These are phyloP conservation scores for Colletotrichum higginsianum DNA, from an alignment of 2,329 filamentous ascomycete species.

Conservation along the genomic window DNA sequence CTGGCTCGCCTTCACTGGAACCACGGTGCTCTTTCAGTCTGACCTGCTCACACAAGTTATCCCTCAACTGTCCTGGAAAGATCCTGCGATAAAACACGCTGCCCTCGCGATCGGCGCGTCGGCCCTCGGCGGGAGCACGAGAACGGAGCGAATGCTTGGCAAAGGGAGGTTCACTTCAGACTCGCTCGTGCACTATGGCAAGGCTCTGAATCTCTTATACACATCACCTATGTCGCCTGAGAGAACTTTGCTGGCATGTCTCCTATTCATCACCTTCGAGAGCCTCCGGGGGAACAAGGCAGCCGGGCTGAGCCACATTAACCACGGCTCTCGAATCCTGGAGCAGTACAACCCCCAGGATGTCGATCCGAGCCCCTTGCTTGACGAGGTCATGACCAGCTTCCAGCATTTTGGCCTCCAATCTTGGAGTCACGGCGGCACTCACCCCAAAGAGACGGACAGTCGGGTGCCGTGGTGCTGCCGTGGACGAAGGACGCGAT, in stretches of 20 bases:
- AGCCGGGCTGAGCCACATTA: constrained; percentile 57
- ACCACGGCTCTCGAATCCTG: constrained; percentile 48
- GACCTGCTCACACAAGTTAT: constrained; percentile 37
- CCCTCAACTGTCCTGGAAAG: constrained; percentile 33
- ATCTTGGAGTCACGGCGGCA: constrained; percentile 20
- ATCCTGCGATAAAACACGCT: constrained; percentile 51
- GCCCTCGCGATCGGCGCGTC: constrained; percentile 58
- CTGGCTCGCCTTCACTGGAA: constrained; percentile 20
- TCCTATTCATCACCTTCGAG: constrained; percentile 60
- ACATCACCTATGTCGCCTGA: constrained; percentile 51
- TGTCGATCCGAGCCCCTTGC: not conserved
- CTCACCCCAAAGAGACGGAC: constrained; percentile 17
- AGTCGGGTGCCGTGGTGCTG: constrained; percentile 30
- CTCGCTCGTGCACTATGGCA: constrained; percentile 57
- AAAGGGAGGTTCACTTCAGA: constrained; percentile 50
- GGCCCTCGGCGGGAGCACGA: constrained; percentile 16
- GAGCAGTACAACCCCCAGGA: constrained; percentile 1
- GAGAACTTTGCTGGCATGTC: constrained; percentile 53
- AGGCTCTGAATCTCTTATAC: constrained; percentile 54
- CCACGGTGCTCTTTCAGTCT: constrained; percentile 15
- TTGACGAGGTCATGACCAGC: constrained; percentile 18
- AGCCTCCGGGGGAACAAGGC: constrained; percentile 56
- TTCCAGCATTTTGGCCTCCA: constrained; percentile 28
- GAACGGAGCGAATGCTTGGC: constrained; percentile 17
- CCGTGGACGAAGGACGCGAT: constrained; percentile 17